Evolutionary conservation across 345 rosid genomes (phyloP).

Genomic region (Erucastrum elatum): DNA sequence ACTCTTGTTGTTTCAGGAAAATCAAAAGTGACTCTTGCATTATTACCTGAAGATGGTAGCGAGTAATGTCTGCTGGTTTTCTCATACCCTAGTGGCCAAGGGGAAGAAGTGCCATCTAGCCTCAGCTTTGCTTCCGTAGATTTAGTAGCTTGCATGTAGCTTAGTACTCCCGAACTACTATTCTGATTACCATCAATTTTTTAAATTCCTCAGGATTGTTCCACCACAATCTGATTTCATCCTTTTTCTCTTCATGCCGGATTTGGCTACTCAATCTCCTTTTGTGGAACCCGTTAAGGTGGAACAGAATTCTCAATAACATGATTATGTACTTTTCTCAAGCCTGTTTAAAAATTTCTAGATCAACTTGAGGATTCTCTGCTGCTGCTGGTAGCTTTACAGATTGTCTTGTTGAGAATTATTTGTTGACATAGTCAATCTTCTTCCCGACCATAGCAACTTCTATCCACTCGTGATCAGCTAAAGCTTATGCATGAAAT

Average conservation of each 20-base stretch:
- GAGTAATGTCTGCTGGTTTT: slow-evolving; percentile 71
- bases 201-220: neutral
- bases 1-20: slow-evolving; percentile 73
- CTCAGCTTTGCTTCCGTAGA: slow-evolving; percentile 87
- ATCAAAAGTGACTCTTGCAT: slow-evolving; percentile 59
- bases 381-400: neutral
- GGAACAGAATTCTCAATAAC: slow-evolving; percentile 53
- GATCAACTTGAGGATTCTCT: slow-evolving; percentile 76
- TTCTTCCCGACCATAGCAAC: too few relatives aligned
- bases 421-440: too few relatives aligned
- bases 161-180: slow-evolving; percentile 34
- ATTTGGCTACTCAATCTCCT: too few relatives aligned
- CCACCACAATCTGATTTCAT: slow-evolving; percentile 26
- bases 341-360: slow-evolving; percentile 82
- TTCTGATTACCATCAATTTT: too few relatives aligned
- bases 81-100: slow-evolving; percentile 55
- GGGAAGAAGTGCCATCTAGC: slow-evolving; percentile 66
- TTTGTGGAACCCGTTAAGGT: slow-evolving; percentile 20
- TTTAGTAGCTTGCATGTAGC: slow-evolving; percentile 82
- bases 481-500: too few relatives aligned
- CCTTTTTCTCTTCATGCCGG: slow-evolving; percentile 35
- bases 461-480: too few relatives aligned
- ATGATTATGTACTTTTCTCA: slow-evolving; percentile 82
- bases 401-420: too few relatives aligned
- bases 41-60: slow-evolving; percentile 63